Evolutionary conservation across 495 filamentous ascomycete species (phyloP).

Genomic region (Hypoxylon trugodes): DNA sequence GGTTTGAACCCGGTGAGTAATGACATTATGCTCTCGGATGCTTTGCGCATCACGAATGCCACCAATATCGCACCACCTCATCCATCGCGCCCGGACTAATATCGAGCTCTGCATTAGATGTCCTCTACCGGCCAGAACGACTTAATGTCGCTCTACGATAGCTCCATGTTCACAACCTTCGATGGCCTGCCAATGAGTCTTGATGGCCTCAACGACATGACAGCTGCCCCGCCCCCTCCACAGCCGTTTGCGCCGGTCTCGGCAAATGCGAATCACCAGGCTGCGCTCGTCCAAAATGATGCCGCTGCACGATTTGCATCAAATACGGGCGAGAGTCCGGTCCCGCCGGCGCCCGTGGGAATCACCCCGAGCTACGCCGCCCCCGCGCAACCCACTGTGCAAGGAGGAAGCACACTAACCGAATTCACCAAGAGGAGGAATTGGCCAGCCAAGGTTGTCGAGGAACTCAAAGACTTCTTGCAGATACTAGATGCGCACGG

Average conservation of each 20-base stretch:
- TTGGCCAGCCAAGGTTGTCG: constrained; percentile 88
- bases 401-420: constrained; percentile 71
- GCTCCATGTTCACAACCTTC: constrained; percentile 47
- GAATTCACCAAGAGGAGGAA: constrained; percentile 86
- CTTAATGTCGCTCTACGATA: constrained; percentile 53
- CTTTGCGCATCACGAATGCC: constrained; percentile 2
- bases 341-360: constrained; percentile 56
- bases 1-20: constrained; percentile 42
- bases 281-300: constrained; percentile 33
- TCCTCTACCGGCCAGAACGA: constrained; percentile 45
- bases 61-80: neutral
- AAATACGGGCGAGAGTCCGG: constrained; percentile 35
- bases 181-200: constrained; percentile 52
- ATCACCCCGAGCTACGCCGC: constrained; percentile 27
- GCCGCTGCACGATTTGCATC: constrained; percentile 37
- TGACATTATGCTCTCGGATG: constrained; percentile 8
- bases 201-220: constrained; percentile 42
- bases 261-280: constrained; percentile 27
- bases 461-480: constrained; percentile 88
- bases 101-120: constrained; percentile 38
- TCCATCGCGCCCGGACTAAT: constrained; percentile 21
- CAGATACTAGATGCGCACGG: constrained; percentile 88
- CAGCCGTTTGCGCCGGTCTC: constrained; percentile 34
- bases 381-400: constrained; percentile 52
- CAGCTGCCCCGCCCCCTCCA: constrained; percentile 22